Percentiles rank a stretch among this genome's conserved stretches.
These are phyloP conservation scores for Alternaria longipes DNA, from an alignment of 2,329 filamentous ascomycete genomes.

Conservation along the genomic window DNA sequence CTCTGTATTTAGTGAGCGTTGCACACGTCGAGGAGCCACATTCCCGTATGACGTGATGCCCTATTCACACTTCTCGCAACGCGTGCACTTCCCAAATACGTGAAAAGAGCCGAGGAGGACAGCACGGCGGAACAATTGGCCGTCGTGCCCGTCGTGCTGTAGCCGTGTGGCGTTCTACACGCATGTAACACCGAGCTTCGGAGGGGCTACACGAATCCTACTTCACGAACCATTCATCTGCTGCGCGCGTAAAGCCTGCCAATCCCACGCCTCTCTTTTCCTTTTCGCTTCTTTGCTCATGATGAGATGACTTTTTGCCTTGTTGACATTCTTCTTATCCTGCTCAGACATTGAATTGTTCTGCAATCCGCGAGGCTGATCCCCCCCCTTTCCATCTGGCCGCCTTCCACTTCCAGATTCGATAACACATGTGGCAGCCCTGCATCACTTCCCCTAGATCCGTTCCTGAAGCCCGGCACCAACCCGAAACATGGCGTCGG, in stretches of 20 bases:
- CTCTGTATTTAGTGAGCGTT: background rate
- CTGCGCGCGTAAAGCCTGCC: conserved; percentile 4
- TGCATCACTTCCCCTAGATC: conserved; percentile 6
- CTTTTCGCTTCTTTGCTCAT: conserved; percentile 4
- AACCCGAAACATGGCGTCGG: conserved; percentile 28
- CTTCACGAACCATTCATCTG: conserved; percentile 13
- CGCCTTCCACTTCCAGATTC: background rate
- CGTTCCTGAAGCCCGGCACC: conserved; percentile 10
- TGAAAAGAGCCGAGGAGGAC: background rate
- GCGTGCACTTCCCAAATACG: background rate
- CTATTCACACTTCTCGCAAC: background rate
- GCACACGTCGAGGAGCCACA: background rate
- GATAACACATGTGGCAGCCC: conserved; percentile 14
- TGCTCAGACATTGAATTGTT: conserved; percentile 2
- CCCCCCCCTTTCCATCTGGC: background rate
- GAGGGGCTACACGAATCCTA: conserved; percentile 27
- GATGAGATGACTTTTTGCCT: conserved; percentile 10
- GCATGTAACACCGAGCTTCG: conserved; percentile 24
- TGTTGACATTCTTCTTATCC: conserved; percentile 9
- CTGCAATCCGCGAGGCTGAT: conserved; percentile 1
- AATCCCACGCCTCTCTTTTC: conserved; percentile 1
- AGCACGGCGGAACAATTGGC: conserved; percentile 19
- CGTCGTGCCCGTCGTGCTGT: conserved; percentile 2
- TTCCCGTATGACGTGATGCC: background rate
- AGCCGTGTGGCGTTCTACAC: conserved; percentile 14